phyloP scores from a whole-genome alignment of 805 yeast species.

The Candida ascalaphidarum region DNA sequence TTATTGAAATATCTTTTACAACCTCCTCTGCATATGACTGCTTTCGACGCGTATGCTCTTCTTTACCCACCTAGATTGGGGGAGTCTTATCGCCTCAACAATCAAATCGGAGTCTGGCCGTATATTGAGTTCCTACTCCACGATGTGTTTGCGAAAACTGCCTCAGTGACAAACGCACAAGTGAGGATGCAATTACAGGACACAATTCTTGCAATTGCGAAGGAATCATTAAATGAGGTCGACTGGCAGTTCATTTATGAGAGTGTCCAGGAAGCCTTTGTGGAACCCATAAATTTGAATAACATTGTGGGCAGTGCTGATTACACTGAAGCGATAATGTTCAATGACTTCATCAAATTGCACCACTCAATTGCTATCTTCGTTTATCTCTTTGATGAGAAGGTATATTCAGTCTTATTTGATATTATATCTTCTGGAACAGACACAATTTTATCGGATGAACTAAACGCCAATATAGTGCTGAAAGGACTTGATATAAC shows the following conservation, averaged over 20 bases:
- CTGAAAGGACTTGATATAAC: slow-evolving; percentile 36
- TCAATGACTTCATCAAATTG: slow-evolving; percentile 36
- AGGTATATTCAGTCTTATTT: slow-evolving; percentile 49
- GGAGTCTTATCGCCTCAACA: slow-evolving; percentile 37
- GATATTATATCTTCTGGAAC: slow-evolving; percentile 49
- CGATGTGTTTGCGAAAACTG: slow-evolving; percentile 54
- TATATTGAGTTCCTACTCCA: slow-evolving; percentile 66
- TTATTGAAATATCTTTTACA: slow-evolving; percentile 40
- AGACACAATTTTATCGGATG: slow-evolving; percentile 44
- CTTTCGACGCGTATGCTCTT: slow-evolving; percentile 26
- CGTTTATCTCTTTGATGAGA: slow-evolving; percentile 54
- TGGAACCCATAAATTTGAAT: slow-evolving; percentile 34
- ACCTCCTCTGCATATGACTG: slow-evolving; percentile 11
- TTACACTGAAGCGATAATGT: slow-evolving; percentile 9
- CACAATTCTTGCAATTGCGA: slow-evolving; percentile 43
- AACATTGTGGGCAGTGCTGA: slow-evolving; percentile 13
- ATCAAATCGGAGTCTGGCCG: slow-evolving; percentile 61
- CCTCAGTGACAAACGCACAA: slow-evolving; percentile 19
- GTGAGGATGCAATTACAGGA: slow-evolving; percentile 42
- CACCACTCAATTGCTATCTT: slow-evolving; percentile 66
- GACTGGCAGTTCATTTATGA: slow-evolving; percentile 42
- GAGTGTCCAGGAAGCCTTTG: too few species aligned
- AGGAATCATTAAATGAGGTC: slow-evolving; percentile 23
- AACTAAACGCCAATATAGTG: slow-evolving; percentile 26
- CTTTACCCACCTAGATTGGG: slow-evolving; percentile 64